A percentile compares a stretch with the other conserved stretches of the same genome.
Conservation (phyloP, 2,329 filamentous ascomycete species). For the Albophoma yamanashiensis region DNA sequence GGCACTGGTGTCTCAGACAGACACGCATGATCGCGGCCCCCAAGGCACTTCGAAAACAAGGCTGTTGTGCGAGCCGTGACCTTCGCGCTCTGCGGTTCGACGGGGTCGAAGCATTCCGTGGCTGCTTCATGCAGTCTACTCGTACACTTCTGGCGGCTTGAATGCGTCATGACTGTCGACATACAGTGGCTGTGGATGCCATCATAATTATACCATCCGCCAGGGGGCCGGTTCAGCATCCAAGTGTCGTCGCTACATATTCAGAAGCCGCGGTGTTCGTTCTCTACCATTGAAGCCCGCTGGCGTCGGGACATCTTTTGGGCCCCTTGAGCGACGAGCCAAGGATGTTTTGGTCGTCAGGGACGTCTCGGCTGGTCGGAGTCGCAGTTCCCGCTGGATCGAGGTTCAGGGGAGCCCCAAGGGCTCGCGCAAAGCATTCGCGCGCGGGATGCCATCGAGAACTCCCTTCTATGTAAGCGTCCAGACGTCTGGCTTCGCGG, state of each 20-base stretch:
- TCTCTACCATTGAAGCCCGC: no score
- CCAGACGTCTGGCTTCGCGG: background rate
- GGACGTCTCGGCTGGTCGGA: background rate
- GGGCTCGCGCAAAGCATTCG: no score
- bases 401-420: background rate
- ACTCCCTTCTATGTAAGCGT: background rate
- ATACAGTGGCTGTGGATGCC: background rate
- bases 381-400: background rate
- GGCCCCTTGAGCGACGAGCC: background rate
- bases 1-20: background rate
- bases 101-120: background rate
- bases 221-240: no score
- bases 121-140: background rate
- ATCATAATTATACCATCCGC: no score
- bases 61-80: background rate
- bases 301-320: no score
- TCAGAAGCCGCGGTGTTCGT: no score
- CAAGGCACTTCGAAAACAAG: background rate
- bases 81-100: background rate
- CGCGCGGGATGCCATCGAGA: background rate
- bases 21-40: background rate
- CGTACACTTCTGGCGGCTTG: background rate
- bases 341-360: background rate
- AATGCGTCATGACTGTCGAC: background rate
- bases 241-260: no score